Evolutionary conservation across 257 asterid genomes (phyloP).

Genomic region (Paraleonurus japonicus): DNA sequence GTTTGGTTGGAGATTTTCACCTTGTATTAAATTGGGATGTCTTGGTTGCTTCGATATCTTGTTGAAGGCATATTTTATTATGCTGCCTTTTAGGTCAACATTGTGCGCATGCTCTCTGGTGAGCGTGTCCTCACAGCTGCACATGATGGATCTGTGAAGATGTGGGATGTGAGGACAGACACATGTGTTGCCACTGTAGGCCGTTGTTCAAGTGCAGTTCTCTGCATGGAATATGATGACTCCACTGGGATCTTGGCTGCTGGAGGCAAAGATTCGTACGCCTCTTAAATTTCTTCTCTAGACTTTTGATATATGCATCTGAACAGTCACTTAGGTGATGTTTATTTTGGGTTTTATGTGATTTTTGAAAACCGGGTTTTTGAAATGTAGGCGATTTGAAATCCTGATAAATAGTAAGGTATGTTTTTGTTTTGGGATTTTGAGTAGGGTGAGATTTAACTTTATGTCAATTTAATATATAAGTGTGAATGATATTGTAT

Average conservation of each 20-base stretch:
- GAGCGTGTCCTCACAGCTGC: conserved; percentile 98
- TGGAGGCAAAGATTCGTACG: conserved; percentile 95
- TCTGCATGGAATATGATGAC: conserved; percentile 94
- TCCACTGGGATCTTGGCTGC: conserved; percentile 88
- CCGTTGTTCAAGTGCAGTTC: conserved; percentile 86
- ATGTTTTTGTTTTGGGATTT: neutral
- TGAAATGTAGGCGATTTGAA: neutral
- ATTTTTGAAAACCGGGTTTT: neutral
- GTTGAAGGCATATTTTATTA: conserved; percentile 4
- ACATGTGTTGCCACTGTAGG: conserved; percentile 99
- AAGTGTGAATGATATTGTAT: neutral
- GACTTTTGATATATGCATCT: conserved; percentile 10
- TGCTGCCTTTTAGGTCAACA: conserved; percentile 66
- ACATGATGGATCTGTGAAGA: conserved; percentile 96
- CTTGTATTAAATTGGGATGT: neutral
- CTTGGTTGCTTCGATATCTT: neutral
- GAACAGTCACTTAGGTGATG: neutral
- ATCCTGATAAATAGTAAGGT: neutral
- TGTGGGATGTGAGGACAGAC: conserved; percentile 99
- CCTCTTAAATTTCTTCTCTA: conserved; percentile 12
- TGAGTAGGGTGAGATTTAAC: neutral
- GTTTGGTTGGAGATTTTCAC: conserved; percentile 34
- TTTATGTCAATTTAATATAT: neutral
- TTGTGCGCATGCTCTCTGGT: conserved; percentile 90
- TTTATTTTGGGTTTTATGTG: neutral